phyloP scores from a whole-genome alignment of 2,329 filamentous ascomycete genomes.

The Colletotrichum lentis region DNA sequence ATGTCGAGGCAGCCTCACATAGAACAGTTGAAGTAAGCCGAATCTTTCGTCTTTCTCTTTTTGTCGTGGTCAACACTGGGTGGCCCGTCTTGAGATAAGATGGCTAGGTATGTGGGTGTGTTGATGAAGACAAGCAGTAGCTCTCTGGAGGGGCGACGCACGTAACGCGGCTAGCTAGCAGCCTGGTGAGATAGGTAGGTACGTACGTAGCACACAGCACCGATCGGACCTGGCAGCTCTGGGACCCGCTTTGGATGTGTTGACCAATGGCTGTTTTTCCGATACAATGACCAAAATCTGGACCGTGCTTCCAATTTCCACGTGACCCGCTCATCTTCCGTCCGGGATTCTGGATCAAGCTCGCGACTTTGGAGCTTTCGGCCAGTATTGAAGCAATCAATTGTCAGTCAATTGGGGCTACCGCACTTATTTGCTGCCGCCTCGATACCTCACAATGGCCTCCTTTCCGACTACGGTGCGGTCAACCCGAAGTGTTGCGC shows the following conservation, averaged over 20 bases:
- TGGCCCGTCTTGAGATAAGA: slow-evolving; percentile 6
- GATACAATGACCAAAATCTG: slow-evolving; percentile 26
- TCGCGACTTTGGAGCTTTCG: slow-evolving; percentile 31
- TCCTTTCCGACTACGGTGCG: slow-evolving; percentile 65
- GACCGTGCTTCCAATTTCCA: slow-evolving; percentile 20
- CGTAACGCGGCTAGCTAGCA: slow-evolving; percentile 51
- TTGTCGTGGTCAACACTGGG: slow-evolving; percentile 1
- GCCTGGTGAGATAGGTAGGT: slow-evolving; percentile 44
- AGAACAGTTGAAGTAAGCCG: not conserved
- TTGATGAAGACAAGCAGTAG: slow-evolving; percentile 28
- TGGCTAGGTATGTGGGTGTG: slow-evolving; percentile 21
- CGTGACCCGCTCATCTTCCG: slow-evolving; percentile 27
- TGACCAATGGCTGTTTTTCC: slow-evolving; percentile 32
- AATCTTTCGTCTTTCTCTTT: not conserved
- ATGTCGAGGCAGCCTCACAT: not conserved
- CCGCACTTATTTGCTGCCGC: slow-evolving; percentile 24
- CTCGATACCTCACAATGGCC: slow-evolving; percentile 53
- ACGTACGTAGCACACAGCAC: slow-evolving; percentile 17
- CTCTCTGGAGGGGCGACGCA: slow-evolving; percentile 31
- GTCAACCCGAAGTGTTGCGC: slow-evolving; percentile 58
- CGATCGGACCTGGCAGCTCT: not conserved
- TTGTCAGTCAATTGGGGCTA: slow-evolving; percentile 40
- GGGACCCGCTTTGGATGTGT: not conserved
- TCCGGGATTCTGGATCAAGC: slow-evolving; percentile 31
- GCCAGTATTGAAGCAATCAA: slow-evolving; percentile 16